Evolutionary conservation across 2,329 filamentous ascomycete species (phyloP).

Genomic region (Aciculosporium take): DNA sequence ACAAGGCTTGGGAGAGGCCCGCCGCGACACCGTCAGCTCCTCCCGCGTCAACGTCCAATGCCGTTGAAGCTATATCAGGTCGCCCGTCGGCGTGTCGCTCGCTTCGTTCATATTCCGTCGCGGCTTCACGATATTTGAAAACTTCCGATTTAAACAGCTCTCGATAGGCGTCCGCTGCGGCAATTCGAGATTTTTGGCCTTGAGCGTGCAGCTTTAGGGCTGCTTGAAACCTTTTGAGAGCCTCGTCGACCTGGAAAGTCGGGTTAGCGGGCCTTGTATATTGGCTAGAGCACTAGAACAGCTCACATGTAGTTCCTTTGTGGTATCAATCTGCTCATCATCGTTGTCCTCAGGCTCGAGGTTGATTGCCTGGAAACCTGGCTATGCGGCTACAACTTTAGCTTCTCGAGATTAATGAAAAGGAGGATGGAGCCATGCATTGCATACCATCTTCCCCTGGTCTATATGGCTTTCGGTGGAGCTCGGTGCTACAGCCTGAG

Average conservation of each 20-base stretch:
- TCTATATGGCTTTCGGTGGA: too few relatives aligned
- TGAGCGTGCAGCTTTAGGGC: constrained; percentile 86
- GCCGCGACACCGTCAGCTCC: constrained; percentile 62
- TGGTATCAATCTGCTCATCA: constrained; percentile 87
- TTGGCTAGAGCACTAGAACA: background rate
- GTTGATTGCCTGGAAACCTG: constrained; percentile 76
- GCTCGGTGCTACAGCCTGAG: too few relatives aligned
- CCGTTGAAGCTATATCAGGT: constrained; percentile 25
- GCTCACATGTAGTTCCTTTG: constrained; percentile 70
- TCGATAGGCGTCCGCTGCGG: constrained; percentile 69
- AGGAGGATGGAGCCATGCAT: background rate
- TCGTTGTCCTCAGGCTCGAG: constrained; percentile 82
- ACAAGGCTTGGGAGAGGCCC: constrained; percentile 76
- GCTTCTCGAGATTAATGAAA: background rate
- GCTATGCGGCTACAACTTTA: constrained; percentile 22
- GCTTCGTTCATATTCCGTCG: constrained; percentile 68
- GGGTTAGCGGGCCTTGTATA: background rate
- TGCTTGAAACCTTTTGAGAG: constrained; percentile 82
- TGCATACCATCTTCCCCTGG: too few relatives aligned
- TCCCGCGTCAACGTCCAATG: constrained; percentile 41
- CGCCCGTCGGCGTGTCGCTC: constrained; percentile 39
- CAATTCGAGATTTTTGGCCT: constrained; percentile 58
- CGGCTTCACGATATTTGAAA: constrained; percentile 78
- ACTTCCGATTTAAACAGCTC: constrained; percentile 83
- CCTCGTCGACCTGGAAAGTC: constrained; percentile 65